Evolutionary conservation across 1,284 basidiomycete species (phyloP), one percentile per base, ranked within the genome.

Genomic region (Heterobasidion irregulare): DNA sequence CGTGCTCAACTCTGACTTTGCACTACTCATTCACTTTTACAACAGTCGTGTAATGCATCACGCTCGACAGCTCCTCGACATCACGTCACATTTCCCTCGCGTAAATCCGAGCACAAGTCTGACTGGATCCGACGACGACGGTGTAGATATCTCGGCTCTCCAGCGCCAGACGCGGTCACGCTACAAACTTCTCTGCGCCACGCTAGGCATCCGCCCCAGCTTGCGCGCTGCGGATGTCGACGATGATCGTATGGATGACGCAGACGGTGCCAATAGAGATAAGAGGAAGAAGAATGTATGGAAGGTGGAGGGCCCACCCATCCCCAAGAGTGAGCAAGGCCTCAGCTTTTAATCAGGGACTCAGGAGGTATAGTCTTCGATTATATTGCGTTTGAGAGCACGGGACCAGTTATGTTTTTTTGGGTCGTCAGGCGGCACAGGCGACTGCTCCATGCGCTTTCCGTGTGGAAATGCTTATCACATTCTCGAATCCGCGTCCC

Each of bases 141-240:
- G 88, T 47, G 62, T 92, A 33, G 91, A 94, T 65, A 80, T 93
- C 49, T 72, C 83, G 9, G 82, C 81, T 54, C 80, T 94, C 26
- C 81, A 96, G 57, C 82, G 85, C 45, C 84, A 89, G 61, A 95
- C 97, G 59, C 83, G 93, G 35, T 92, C 94, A 2, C 80, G 91
- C 62, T 97, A 98, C 72, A 89, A 89, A 63, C 79, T 86, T 0
- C 80, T 94, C 18, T 98, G 94, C 64, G 84, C 93, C 0, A 81
- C 82, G 0, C 74, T 98, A n/a, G 89, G 90, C 38, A 77, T 92
- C 8, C 75, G 83, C 38, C 86, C 92, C 1, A 79, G 78, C 36
- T 58, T 87, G 33, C 73, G 77, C 18, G 48, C 46, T 16, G 73
- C 75, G 16, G 66, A 67, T 8, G 67, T 35, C n/a, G 48, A 9